A percentile compares a stretch with the other conserved stretches of the same genome.
Evolutionary conservation across 306 rosid species (phyloP).

Genomic region (Fragaria vesca): DNA sequence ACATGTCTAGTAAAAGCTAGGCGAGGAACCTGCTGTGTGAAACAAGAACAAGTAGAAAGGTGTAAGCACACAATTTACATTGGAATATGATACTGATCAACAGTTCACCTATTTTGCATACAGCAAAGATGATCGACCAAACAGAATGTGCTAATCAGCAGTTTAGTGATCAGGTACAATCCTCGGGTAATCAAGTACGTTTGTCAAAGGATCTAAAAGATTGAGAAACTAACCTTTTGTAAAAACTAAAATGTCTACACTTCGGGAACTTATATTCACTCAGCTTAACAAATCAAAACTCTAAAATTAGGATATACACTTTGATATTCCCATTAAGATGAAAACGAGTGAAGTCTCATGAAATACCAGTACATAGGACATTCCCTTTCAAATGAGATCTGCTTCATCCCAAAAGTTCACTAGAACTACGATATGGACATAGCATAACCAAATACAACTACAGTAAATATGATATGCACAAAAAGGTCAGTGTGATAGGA

Average conservation of each 20-base stretch:
- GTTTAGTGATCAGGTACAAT: neutral
- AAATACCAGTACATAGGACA: no score
- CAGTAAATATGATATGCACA: neutral
- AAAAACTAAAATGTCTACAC: neutral
- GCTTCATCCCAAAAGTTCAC: neutral
- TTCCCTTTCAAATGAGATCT: neutral
- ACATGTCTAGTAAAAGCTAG: conserved; percentile 13
- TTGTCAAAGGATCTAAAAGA: neutral
- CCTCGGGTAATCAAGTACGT: neutral
- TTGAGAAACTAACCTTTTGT: neutral
- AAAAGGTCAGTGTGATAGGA: neutral
- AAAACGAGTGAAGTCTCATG: neutral
- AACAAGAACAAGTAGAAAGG: neutral
- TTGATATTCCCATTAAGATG: neutral
- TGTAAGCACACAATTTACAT: neutral
- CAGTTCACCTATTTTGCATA: neutral
- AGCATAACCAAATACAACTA: neutral
- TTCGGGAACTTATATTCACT: neutral
- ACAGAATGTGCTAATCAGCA: neutral
- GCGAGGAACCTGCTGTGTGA: conserved; percentile 62
- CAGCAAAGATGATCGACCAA: neutral
- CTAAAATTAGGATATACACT: neutral
- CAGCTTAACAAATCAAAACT: neutral
- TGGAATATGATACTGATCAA: neutral
- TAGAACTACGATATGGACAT: neutral